Evolutionary conservation across 345 rosid genomes (phyloP), one percentile per base, ranked within the genome.

Genomic region (Cardiospermum halicacabum): DNA sequence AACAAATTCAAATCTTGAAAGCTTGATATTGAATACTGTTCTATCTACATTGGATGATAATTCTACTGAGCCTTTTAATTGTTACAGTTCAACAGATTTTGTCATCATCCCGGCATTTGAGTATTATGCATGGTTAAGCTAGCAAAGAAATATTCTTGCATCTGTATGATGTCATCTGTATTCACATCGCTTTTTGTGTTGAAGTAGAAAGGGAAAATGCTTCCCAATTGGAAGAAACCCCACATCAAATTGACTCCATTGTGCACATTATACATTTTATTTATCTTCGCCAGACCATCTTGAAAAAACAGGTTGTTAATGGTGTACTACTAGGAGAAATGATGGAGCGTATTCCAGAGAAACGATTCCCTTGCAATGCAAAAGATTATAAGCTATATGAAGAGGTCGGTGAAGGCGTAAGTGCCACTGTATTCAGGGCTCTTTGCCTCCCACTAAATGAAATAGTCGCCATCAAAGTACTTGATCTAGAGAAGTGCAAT

Each of bases 371-470:
- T 65, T 78, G 85, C 60, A 55, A 39, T 73, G 89, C 95, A 48
- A 82, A 81, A 67, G 95, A 94, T 71, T 94, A 94, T 75, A 88
- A 74, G 72, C 77, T 86, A 69, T 83, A 77, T 61, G 98, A 93
- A 83, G 98, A 93, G 70, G 86, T 93, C 69, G 98, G 98, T 45
- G 98, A 93, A 75, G 98, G 98, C 69, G 97, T 90, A 65, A 93
- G 98, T 51, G 96, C 98, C 47, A 81, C 83, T 56, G 98, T 94
- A 65, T 68, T 74, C 63, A 85, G 95, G 74, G 97, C 99, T 76
- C 88, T 94, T 64, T 94, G 99, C 74, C 67, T 87, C 72, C 97
- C 97, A 3, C 82, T 94, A 56, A 87, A 90, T 79, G 89, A 84
- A 70, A 82, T 74, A 24, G 96, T 94, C 61, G 98, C 98, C 21